Conservation (phyloP, 768 basidiomycete species). For the Cyclocybe cylindracea region DNA sequence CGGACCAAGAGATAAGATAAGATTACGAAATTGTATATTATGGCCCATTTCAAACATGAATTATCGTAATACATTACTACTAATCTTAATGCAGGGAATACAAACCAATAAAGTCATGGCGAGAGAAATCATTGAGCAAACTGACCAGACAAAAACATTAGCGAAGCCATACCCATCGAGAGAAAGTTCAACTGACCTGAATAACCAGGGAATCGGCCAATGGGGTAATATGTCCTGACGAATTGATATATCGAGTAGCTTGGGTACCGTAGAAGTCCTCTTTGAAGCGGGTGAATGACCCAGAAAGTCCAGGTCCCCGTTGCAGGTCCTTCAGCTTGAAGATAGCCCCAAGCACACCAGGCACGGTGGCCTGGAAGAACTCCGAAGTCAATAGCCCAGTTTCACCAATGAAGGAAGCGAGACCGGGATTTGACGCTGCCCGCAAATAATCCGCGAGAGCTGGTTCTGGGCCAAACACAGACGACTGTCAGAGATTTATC, state of each 20-base stretch:
- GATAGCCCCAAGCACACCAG: constrained; percentile 43
- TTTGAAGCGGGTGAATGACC: constrained; percentile 39
- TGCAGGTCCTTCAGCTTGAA: constrained; percentile 43
- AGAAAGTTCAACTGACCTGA: constrained; percentile 17
- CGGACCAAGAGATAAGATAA: constrained; percentile 19
- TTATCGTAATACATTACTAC: neutral
- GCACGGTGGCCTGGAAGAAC: constrained; percentile 45
- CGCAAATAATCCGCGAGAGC: constrained; percentile 21
- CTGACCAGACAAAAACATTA: neutral
- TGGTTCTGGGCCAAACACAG: constrained; percentile 23
- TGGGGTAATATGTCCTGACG: constrained; percentile 36
- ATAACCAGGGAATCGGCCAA: constrained; percentile 47
- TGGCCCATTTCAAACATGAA: neutral
- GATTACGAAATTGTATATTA: neutral
- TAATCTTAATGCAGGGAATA: neutral
- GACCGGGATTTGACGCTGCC: constrained; percentile 21
- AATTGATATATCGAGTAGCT: constrained; percentile 34
- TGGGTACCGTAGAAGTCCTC: constrained; percentile 33
- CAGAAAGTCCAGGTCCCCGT: constrained; percentile 37
- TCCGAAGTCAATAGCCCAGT: constrained; percentile 30
- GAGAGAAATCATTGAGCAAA: neutral
- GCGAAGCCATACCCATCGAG: neutral
- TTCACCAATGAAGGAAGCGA: constrained; percentile 15
- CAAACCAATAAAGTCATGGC: too few species aligned
- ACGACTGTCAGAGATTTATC: neutral